phyloP scores from a whole-genome alignment of 2,329 filamentous ascomycete genomes.

The Arthroderma uncinatum region DNA sequence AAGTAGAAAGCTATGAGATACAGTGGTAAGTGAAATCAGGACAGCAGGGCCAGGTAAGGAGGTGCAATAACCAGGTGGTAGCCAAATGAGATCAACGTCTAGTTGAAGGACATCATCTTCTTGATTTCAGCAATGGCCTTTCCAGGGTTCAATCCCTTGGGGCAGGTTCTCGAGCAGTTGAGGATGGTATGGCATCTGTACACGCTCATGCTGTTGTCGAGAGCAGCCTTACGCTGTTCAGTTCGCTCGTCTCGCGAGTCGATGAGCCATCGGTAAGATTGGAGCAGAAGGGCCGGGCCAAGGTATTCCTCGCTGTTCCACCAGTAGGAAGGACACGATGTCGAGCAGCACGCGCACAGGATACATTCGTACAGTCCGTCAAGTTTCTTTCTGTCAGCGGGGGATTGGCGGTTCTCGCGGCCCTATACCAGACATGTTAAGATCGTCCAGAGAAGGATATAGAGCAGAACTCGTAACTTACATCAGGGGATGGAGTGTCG shows the following conservation, averaged over 20 bases:
- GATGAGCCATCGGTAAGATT: slow-evolving; percentile 95
- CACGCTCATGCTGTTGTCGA: slow-evolving; percentile 98
- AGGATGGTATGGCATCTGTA: slow-evolving; percentile 99
- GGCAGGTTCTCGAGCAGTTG: slow-evolving; percentile 95
- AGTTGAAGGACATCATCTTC: slow-evolving; percentile 67
- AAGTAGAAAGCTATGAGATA: slow-evolving; percentile 1
- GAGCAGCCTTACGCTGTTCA: slow-evolving; percentile 72
- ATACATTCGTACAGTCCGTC: slow-evolving; percentile 99
- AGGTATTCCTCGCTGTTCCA: slow-evolving; percentile 99
- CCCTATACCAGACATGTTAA: slow-evolving; percentile 47
- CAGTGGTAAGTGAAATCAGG: not conserved
- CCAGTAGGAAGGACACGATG: slow-evolving; percentile 99
- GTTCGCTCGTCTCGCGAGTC: slow-evolving; percentile 90
- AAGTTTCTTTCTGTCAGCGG: slow-evolving; percentile 88
- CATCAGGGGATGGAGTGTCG: slow-evolving; percentile 70
- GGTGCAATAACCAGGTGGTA: not conserved
- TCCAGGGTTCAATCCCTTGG: slow-evolving; percentile 95
- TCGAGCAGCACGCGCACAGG: slow-evolving; percentile 97
- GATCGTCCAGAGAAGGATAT: slow-evolving; percentile 13
- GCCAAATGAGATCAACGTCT: not conserved
- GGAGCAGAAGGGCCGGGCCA: slow-evolving; percentile 87
- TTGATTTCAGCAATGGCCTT: slow-evolving; percentile 96
- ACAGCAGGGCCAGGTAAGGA: not conserved
- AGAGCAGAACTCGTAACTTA: slow-evolving; percentile 39
- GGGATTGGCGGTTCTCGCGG: slow-evolving; percentile 81